Base-by-base conservation (phyloP, 23 red algal genomes). In the Gracilaria gracilis region DNA sequence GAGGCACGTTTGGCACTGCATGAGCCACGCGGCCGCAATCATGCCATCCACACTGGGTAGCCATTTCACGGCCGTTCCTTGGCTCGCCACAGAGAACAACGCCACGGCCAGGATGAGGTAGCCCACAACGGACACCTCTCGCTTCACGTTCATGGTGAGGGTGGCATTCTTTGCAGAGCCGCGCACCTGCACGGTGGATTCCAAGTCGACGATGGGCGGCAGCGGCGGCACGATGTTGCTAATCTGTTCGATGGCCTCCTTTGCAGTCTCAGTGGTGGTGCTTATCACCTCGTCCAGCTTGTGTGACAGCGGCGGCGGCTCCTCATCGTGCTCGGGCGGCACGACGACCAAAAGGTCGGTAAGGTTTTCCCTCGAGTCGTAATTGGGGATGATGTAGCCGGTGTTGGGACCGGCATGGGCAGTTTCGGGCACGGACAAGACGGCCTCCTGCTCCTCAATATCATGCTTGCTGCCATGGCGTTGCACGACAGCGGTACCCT, bases 61-160 rank as follows among this genome's bases (percentile, higher is more conserved):
- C 88, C 88, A 91, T 37, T 82, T 72, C 1, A 81, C 88, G 9
- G 88, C 88, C 1, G 61, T 82, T 24, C 88, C 88, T 44, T 91
- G 88, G 35, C 75, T 82, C 35, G 75, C 78, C 11, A 82, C 78
- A 24, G 73, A 82, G 76, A 91, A 42, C 44, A 91, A 32, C 9
- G 88, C 88, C 0, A 91, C 76, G 19, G 78, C 57, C 61, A 91
- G 88, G 58, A 91, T 81, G 20, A 81, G 39, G 58, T 91, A 91
- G 7, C 88, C 88, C 1, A 82, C 73, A 4, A 61, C 44, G 33
- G 71, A 80, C 23, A 91, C 62, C 38, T 78, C 47, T 13, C 58
- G 65, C 42, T 32, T 91, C 33, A 91, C 88, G 36, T 91, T 65
- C 55, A 91, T 79, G 27, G 58, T 48, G 53, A 89, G n/a, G 11